A percentile compares a stretch with the other conserved stretches of the same genome.
phyloP scores from a whole-genome alignment of 441 rosid genomes.

The Euphorbia schlechtendalii region DNA sequence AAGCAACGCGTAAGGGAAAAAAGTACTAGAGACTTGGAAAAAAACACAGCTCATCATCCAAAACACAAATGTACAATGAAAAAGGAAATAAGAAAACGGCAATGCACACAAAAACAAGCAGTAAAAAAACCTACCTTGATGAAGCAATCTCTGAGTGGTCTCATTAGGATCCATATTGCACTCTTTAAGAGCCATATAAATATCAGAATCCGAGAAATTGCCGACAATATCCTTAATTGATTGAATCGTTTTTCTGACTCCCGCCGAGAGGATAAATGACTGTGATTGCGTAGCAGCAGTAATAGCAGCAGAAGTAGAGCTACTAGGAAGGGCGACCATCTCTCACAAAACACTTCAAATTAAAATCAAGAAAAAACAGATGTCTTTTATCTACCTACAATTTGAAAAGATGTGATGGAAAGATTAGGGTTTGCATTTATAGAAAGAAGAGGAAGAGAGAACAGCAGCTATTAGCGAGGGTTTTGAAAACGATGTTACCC shows the following conservation, averaged over 20 bases:
- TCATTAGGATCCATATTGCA: slow-evolving; percentile 79
- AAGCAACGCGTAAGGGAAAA: background rate
- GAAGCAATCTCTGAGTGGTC: slow-evolving; percentile 65
- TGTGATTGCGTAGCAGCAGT: slow-evolving; percentile 18
- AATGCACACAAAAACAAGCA: background rate
- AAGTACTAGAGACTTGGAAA: background rate
- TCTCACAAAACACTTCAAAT: slow-evolving; percentile 12
- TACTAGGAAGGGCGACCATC: slow-evolving; percentile 36
- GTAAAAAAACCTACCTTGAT: slow-evolving; percentile 42
- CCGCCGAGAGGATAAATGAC: slow-evolving; percentile 33
- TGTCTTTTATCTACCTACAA: background rate
- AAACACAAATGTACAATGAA: background rate
- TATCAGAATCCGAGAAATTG: slow-evolving; percentile 70
- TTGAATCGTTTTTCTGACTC: slow-evolving; percentile 49
- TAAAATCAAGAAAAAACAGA: background rate
- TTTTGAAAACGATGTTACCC: slow-evolving; percentile 29
- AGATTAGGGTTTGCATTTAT: slow-evolving; percentile 37
- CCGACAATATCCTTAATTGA: slow-evolving; percentile 75
- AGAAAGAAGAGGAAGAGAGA: background rate
- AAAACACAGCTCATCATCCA: background rate
- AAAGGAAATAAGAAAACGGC: background rate
- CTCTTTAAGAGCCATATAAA: slow-evolving; percentile 62
- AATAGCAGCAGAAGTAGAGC: background rate
- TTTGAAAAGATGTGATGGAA: background rate
- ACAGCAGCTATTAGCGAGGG: slow-evolving; percentile 26